Percentiles rank a stretch among this genome's conserved stretches.
phyloP scores from a whole-genome alignment of 305 asterid genomes.

The Fraxinus sp. region DNA sequence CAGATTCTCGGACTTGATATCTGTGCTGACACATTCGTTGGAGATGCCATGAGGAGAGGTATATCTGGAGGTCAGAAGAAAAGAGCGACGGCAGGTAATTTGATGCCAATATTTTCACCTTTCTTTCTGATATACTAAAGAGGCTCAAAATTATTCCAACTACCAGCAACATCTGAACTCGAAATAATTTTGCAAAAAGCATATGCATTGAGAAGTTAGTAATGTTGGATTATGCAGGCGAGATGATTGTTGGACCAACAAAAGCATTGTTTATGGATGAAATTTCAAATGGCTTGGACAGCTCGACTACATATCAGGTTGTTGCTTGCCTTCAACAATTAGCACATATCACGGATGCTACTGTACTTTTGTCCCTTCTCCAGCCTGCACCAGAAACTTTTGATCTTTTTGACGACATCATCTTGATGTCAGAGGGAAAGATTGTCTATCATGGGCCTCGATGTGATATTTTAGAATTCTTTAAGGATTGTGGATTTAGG shows the following conservation, averaged over 20 bases:
- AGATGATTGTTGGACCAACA: constrained; percentile 83
- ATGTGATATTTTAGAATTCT: constrained; percentile 47
- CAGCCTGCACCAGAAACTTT: constrained; percentile 91
- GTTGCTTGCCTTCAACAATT: constrained; percentile 69
- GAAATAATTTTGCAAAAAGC: background rate
- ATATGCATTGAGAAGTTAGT: background rate
- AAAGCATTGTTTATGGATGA: constrained; percentile 81
- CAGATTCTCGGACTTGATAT: constrained; percentile 87
- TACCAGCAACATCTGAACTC: background rate
- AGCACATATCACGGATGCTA: constrained; percentile 66
- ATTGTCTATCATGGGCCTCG: constrained; percentile 73
- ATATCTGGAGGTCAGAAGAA: constrained; percentile 91
- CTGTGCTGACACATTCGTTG: constrained; percentile 67
- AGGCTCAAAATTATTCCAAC: background rate
- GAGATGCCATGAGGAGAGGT: constrained; percentile 80
- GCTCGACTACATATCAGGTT: constrained; percentile 75
- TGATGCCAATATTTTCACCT: background rate
- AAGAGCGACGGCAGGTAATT: constrained; percentile 73
- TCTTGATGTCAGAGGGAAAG: constrained; percentile 76
- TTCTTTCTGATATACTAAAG: background rate
- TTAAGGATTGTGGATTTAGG: constrained; percentile 46
- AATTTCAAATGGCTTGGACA: constrained; percentile 80
- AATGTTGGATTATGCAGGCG: constrained; percentile 44
- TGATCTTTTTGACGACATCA: constrained; percentile 78
- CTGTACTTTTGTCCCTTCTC: constrained; percentile 74